Base-by-base conservation (phyloP, 1,284 basidiomycete species). In the Ustilago loliicola region DNA sequence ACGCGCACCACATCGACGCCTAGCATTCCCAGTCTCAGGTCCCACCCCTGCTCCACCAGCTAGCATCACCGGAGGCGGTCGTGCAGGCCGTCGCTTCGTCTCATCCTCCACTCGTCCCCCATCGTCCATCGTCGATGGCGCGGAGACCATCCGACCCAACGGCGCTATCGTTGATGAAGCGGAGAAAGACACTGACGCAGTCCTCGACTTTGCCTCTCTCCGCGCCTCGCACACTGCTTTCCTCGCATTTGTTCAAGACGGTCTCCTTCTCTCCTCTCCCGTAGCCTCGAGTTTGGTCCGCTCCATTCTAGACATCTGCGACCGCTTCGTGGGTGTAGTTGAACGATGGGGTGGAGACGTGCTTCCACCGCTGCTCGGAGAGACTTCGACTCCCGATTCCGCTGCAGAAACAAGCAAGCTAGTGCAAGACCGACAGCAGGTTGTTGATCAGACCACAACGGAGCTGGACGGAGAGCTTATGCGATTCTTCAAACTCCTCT, bases 291-390 rank as follows among this genome's bases (percentile, higher is more conserved):
- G 91, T 7, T 86, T 89, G 1, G 90, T 91, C 50, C 88, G 91
- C 15, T 89, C 91, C 48, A 91, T 95, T 61, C 88, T 96, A 58
- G 93, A 94, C 74, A 88, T 92, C 3, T 96, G 94, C 84, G 93
- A 93, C 83, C 89, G 91, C 9, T 94, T 96, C 36, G 72, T 66
- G 81, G 92, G 91, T 9, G 90, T 93, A 67, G 90, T 95, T 0
- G 94, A 95, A 86, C 88, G 94, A 54, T 96, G 94, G 94, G 93
- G 93, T n/a, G 94, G 94, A 0, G 94, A 96, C 82, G 91, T 96
- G 3, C 88, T 96, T 1, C 94, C 94, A 11, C 93, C 92, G 0
- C 88, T 95, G 48, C 87, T 95, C 45, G 91, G 91, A 72, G 94
- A 94, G 80, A 36, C 55, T n/a, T 34, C 47, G 21, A 38, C 55